Evolutionary conservation across 176 grass and related monocot species (phyloP), one percentile per base, ranked within the genome.

Genomic region (Aegilops umbellulata): DNA sequence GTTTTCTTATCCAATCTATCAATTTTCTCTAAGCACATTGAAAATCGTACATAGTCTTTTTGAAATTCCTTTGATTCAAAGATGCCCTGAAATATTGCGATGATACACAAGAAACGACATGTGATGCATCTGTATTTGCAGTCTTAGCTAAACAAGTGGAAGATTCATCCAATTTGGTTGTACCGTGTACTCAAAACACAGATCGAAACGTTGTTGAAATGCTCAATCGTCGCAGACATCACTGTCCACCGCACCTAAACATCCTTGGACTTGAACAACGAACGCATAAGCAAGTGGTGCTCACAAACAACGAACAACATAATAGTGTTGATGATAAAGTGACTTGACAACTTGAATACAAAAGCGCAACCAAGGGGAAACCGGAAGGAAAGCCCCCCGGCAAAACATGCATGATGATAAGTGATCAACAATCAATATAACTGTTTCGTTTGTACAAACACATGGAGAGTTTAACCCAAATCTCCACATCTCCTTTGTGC

Each of bases 361-460:
- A 79, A 79, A 68, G 64, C 51, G 71, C 60, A 57, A 0, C 32
- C 15, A 24, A 32, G 16, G 3, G n/a, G 19, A 14, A 17, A 57
- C 17, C 4, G 13, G 19, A 73, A 72, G 65, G 84, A 13, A 79
- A 65, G 35, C 76, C n/a, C 66, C 39, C 66, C 30, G 27, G 22
- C 20, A 0, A 22, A 42, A 7, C 47, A 44, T 19, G 80, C 44
- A 77, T 75, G 68, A 26, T 75, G 42, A 60, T 41, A 80, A 63
- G 76, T 62, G 32, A 87, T 69, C 89, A 84, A 85, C 77, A 79
- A 84, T 91, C 65, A 65, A 81, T 87, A 88, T 84, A 91, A 81
- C 29, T 34, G 74, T 91, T 79, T 81, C 4, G 81, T 91, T 91
- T 88, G 89, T 91, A 91, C 85, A 91, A 81, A 88, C 81, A 88